Base-by-base conservation (phyloP, 441 rosid species). In the Rhodomyrtus psidioides region DNA sequence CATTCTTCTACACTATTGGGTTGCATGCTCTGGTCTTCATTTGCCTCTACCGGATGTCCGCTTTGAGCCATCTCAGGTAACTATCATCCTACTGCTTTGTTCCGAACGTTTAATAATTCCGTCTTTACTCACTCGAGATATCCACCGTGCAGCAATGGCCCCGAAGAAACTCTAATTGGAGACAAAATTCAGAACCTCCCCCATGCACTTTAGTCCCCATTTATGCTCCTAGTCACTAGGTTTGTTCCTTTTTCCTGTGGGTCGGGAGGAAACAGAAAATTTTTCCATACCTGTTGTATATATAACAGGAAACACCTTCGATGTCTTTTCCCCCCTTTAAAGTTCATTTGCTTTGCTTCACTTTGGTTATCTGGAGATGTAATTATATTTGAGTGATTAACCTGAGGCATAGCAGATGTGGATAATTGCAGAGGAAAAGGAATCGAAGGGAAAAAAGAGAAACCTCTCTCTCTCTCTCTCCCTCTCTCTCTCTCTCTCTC, bases 11-110 rank as follows among this genome's bases (percentile, higher is more conserved):
- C 54, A 56, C 83, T 76, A 54, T 51, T 4, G 19, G 49, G 27
- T 51, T 81, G 89, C 82, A 27, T 82, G 82, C 84, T 60, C 19
- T 30, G 65, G 84, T 82, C 30, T 49, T 39, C 86, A 81, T 82
- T 55, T 44, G 58, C 70, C 49, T 55, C 10, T 84, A 98, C 93
- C 93, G 98, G 83, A 96, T 96, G 99, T 96, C 99, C 26, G 98
- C 99, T 85, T 91, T 93, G 90, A 98, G 99, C 91, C 92, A 98
- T 82, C 94, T 95, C 81, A 92, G 98, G 99, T 96, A 89, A 90
- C 82, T 19, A 83, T 58, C 30, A 21, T 46, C 82, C 46, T 28
- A 76, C 54, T 58, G 12, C 79, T 70, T 12, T 39, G 79, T 21
- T 70, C 79, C 15, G 49, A 21, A 2, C 6, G 79, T 70, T 39